Base-by-base conservation (phyloP, 1,139 yeast species). In the Kodamaea derodonti region DNA sequence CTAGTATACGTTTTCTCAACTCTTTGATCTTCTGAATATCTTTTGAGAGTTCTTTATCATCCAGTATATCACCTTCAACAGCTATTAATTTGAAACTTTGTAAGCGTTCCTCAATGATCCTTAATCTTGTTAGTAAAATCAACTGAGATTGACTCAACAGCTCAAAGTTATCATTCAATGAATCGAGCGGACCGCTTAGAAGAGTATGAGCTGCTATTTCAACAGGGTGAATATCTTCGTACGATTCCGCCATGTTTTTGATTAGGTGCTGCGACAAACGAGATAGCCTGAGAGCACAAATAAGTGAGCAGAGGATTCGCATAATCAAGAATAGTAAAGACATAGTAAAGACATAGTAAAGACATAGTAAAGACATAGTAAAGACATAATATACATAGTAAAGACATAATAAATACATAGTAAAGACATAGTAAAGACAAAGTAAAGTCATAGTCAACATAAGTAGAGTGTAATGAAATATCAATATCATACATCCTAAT, bases 171-270 rank as follows among this genome's bases (percentile, higher is more conserved):
- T 71, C 72, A 39, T 72, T 69, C 20, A 78, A 55, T 4, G 54
- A 60, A 30, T 78, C 84, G 8, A 78, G 54, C 0, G 82, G 71
- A 1, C 72, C 71, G 29, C 75, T 77, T 9, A 78, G 51, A 3
- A 78, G 54, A 3, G 76, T 56, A 43, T 78, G 84, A 0, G 80
- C 81, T 0, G 77, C 65, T 16, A 75, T 57, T 41, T 77, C 83
- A 30, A 77, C 64, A 0, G 80, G 79, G 46, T 77, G 81, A 28
- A 69, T 46, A 42, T 71, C 70, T 17, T 31, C 35, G 28, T 36
- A 37, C 14, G 28, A 13, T 30, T 37, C 14, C n/a, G 33, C 28
- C 27, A 17, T 26, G 22, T 29, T n/a, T n/a, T n/a, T n/a, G n/a
- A n/a, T n/a, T n/a, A n/a, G n/a, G n/a, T n/a, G n/a, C n/a, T n/a